Conservation (phyloP, 2,329 filamentous ascomycete species). For the Elsinoe arachidis region DNA sequence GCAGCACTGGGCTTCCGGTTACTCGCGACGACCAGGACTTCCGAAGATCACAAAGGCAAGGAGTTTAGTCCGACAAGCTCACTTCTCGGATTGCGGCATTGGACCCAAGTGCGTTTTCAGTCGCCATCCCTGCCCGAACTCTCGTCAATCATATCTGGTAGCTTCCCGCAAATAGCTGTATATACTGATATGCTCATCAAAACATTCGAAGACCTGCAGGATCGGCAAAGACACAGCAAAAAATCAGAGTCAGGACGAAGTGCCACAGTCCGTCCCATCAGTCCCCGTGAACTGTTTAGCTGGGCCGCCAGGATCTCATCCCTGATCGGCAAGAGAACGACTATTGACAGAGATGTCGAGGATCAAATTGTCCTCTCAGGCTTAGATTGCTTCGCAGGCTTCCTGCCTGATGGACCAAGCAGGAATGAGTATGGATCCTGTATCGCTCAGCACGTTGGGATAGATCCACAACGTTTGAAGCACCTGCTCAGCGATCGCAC, state of each 20-base stretch:
- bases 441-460: constrained; percentile 79
- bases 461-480: constrained; percentile 71
- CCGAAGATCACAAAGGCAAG: constrained; percentile 56
- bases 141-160: constrained; percentile 60
- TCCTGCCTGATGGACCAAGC: constrained; percentile 57
- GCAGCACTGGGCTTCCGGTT: constrained; percentile 81
- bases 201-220: constrained; percentile 42
- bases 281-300: constrained; percentile 75
- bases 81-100: constrained; percentile 77
- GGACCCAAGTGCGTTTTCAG: constrained; percentile 66
- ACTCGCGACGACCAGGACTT: constrained; percentile 79
- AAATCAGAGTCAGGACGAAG: constrained; percentile 41
- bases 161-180: constrained; percentile 59
- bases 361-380: constrained; percentile 91
- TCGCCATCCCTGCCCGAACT: constrained; percentile 62
- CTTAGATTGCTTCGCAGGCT: constrained; percentile 83
- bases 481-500: constrained; percentile 68
- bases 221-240: constrained; percentile 34
- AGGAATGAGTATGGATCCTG: constrained; percentile 53
- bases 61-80: constrained; percentile 58
- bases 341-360: constrained; percentile 59
- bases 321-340: constrained; percentile 53
- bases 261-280: constrained; percentile 50
- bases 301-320: constrained; percentile 72
- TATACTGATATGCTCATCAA: constrained; percentile 49